Evolutionary conservation across 306 rosid genomes (phyloP), one percentile per base, ranked within the genome.

Genomic region (Crataegus laevigata): DNA sequence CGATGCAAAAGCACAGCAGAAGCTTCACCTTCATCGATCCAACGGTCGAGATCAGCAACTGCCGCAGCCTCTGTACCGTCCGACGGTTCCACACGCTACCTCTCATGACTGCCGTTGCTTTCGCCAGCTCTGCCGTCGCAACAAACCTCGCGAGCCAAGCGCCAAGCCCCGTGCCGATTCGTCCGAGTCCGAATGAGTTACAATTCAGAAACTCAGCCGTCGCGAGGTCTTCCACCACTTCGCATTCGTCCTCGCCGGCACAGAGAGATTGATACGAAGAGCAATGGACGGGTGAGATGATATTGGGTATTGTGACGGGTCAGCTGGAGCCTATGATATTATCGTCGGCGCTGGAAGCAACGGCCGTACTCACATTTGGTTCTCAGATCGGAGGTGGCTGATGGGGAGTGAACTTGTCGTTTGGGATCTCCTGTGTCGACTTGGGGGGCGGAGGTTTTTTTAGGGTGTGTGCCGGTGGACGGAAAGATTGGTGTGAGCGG

Each of bases 11-110:
- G 34, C 80, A 87, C 22, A 92, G 88, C 8, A 89, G 77, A 80
- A 92, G 84, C 87, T 89, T 89, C 87, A 94, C 87, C 91, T 72
- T 94, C 42, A 76, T 50, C 38, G 98, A 93, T 89, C 89, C 92
- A 50, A 88, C 80, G 50, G 93, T 77, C 45, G 84, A 86, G 83
- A 87, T 78, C 75, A 86, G 76, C 45, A 84, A 68, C 75, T 81
- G 84, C 72, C 93, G 91, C 74, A 88, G 83, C 88, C 91, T 82
- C 85, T 82, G 96, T 42, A 85, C 83, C 66, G 81, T 79, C 75
- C 96, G 89, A 76, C 97, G 97, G 77, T 88, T 87, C 19, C 81
- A 66, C 78, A 85, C 79, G 60, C 81, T 84, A 76, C 90, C 92
- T 82, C 97, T 87, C 98, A 86, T 91, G 83, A 55, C 76, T 68